Evolutionary conservation across 2,329 filamentous ascomycete species (phyloP).

Genomic region (Colletotrichum endophyticum): DNA sequence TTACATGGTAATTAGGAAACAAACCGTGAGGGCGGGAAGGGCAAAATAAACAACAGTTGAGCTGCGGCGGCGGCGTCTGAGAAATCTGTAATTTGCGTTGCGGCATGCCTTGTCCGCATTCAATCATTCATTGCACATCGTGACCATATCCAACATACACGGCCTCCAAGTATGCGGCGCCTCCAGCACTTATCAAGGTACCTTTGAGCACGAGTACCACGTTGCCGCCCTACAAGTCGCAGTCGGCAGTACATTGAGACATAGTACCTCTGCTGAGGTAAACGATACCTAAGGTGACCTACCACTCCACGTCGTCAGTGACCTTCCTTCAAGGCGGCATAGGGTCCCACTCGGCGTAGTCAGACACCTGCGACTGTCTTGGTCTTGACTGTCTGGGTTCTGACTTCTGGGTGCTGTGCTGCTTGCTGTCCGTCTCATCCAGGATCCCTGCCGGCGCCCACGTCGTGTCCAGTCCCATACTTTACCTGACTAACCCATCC

Average conservation of each 20-base stretch:
- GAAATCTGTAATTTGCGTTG: not conserved
- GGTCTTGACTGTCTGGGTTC: not conserved
- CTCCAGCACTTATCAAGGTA: not conserved
- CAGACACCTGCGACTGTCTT: not conserved
- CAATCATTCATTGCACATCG: not conserved
- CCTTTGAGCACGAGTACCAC: not conserved
- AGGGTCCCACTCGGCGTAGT: not conserved
- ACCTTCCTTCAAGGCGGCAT: not conserved
- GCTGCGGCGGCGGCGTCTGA: not conserved
- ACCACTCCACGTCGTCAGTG: too few species aligned
- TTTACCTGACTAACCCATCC: constrained; percentile 14
- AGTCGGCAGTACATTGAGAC: not conserved
- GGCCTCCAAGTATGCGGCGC: not conserved
- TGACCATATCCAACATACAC: not conserved
- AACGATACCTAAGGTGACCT: not conserved
- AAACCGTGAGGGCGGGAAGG: not conserved
- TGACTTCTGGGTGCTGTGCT: not conserved
- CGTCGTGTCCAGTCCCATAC: constrained; percentile 1
- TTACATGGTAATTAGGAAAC: not conserved
- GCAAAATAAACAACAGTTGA: not conserved
- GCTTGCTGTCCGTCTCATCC: not conserved
- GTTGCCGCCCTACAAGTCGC: not conserved
- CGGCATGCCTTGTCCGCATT: not conserved
- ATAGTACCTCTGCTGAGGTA: not conserved
- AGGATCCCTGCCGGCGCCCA: not conserved